phyloP scores from a whole-genome alignment of 495 filamentous ascomycete genomes.

The Niebla homalea region DNA sequence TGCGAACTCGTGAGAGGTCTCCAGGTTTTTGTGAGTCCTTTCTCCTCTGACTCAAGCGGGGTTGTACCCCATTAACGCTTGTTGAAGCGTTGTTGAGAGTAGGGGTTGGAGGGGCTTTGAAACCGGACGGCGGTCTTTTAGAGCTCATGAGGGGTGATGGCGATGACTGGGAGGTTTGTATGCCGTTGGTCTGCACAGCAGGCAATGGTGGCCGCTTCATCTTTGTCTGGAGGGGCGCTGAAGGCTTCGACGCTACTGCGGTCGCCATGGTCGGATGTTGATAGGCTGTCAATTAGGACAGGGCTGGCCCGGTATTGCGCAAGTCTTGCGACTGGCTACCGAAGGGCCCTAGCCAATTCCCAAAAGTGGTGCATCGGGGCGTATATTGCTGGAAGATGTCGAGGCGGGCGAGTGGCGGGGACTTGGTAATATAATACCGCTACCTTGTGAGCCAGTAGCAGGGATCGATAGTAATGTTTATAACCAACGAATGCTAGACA shows the following conservation, averaged over 20 bases:
- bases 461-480: too few relatives aligned
- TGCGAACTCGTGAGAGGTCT: slow-evolving; percentile 26
- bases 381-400: too few relatives aligned
- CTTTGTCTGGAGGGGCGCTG: slow-evolving; percentile 39
- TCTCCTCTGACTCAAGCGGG: slow-evolving; percentile 40
- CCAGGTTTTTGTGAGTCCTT: slow-evolving; percentile 36
- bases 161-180: slow-evolving; percentile 47
- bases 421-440: too few relatives aligned
- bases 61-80: slow-evolving; percentile 21
- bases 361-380: too few relatives aligned
- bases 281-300: not conserved
- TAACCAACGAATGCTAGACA: too few relatives aligned
- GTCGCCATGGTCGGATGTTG: slow-evolving; percentile 29
- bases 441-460: too few relatives aligned
- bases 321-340: not conserved
- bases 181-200: slow-evolving; percentile 54
- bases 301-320: not conserved
- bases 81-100: slow-evolving; percentile 16
- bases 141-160: slow-evolving; percentile 53
- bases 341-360: not conserved
- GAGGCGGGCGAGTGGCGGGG: too few relatives aligned
- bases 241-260: slow-evolving; percentile 39
- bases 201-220: slow-evolving; percentile 62
- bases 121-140: slow-evolving; percentile 42
- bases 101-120: slow-evolving; percentile 27